Base-by-base conservation (phyloP, 2,329 filamentous ascomycete species). In the Coniochaeta ligniaria region DNA sequence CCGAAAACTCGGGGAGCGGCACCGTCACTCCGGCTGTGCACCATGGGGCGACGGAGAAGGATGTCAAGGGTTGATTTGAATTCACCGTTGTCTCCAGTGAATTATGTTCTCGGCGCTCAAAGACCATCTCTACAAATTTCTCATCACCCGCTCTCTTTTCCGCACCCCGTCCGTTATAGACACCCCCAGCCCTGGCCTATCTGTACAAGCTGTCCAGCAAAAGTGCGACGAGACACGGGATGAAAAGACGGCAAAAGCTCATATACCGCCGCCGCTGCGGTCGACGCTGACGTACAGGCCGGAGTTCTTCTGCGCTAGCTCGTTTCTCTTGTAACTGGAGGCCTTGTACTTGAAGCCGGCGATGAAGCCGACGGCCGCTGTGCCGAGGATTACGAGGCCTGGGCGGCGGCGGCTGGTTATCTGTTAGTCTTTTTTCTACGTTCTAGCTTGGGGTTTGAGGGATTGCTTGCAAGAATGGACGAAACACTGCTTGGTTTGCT, bases 221-320 rank as follows among this genome's bases (percentile, higher is more conserved):
- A 41, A n/a, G 16, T 6, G 38, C 16, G 6, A n/a, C n/a, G 38
- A n/a, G 4, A 20, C 5, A 41, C 9, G 38, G 9, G 16, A 20
- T 41, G 3, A 11, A 20, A n/a, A n/a, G n/a, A 16, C 16, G 16
- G 16, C 9, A 4, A 4, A 9, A 6, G 17, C 16, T 66, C 63
- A 80, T 45, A 79, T 69, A 0, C 77, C 77, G 1, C 77, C 78
- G 3, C 80, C 80, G 65, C 80, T 83, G 26, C 80, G 76, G 60
- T 83, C 80, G 60, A 83, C 80, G 60, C 74, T 78, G 60, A 83
- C 80, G 67, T 82, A 79, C 57, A 76, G 72, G 63, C 75, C 75
- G 60, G 65, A 64, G 33, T 69, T 71, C 66, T 72, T 73, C 71
- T 80, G 77, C 43, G 74, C 74, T 35, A 70, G 61, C 65, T 81